Evolutionary conservation across 1,139 yeast species (phyloP).

Genomic region (Starmera stellimalicola): DNA sequence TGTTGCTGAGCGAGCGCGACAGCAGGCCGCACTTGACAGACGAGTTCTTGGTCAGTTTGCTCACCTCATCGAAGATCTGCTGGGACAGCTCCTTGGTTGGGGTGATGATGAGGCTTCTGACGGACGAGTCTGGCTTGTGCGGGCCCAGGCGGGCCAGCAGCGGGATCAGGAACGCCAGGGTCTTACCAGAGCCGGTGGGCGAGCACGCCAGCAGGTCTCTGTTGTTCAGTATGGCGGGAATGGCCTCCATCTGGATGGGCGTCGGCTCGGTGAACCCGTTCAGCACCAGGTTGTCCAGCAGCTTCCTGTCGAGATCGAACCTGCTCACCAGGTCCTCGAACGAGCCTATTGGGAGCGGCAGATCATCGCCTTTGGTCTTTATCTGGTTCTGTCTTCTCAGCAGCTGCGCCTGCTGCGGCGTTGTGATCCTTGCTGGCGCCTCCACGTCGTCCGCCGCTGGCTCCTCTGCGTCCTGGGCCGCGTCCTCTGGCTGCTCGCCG

Average conservation of each 20-base stretch:
- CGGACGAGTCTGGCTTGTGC: not conserved
- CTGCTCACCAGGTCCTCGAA: slow-evolving; percentile 70
- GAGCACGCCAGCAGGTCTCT: slow-evolving; percentile 84
- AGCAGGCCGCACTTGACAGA: slow-evolving; percentile 56
- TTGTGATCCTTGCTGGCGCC: slow-evolving; percentile 33
- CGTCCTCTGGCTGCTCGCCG: slow-evolving; percentile 12
- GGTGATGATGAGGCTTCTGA: slow-evolving; percentile 72
- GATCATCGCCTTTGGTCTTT: slow-evolving; percentile 66
- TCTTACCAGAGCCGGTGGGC: slow-evolving; percentile 92
- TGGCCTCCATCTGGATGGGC: slow-evolving; percentile 80
- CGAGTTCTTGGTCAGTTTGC: slow-evolving; percentile 40
- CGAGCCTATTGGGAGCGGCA: slow-evolving; percentile 83
- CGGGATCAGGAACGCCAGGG: slow-evolving; percentile 82
- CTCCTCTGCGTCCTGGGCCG: slow-evolving; percentile 14
- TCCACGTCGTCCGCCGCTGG: slow-evolving; percentile 22
- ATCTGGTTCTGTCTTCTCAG: slow-evolving; percentile 48
- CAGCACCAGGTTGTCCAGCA: slow-evolving; percentile 56
- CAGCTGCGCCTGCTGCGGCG: slow-evolving; percentile 44
- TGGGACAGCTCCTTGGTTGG: slow-evolving; percentile 91
- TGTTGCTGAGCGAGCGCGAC: slow-evolving; percentile 67
- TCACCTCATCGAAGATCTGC: slow-evolving; percentile 71
- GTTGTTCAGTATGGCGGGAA: slow-evolving; percentile 55
- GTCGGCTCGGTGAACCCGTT: slow-evolving; percentile 81
- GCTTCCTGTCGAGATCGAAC: slow-evolving; percentile 52
- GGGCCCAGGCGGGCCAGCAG: slow-evolving; percentile 44